These are phyloP conservation scores for Mycena sp. DNA, from an alignment of 1,284 basidiomycete genomes.

Conservation along the genomic window DNA sequence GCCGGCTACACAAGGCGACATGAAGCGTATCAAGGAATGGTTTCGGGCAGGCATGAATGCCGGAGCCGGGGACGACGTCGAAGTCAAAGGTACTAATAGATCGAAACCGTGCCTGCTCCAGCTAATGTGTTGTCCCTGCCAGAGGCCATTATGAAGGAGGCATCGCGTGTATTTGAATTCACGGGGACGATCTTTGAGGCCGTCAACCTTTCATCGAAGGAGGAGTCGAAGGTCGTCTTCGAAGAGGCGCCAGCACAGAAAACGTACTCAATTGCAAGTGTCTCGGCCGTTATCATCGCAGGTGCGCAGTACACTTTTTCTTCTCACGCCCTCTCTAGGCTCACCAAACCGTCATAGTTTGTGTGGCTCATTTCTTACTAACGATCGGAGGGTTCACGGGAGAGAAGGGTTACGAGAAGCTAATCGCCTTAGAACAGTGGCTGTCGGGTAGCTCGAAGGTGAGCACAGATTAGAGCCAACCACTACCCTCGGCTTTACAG, in stretches of 20 bases:
- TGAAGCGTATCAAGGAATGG: conserved; percentile 83
- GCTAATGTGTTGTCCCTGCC: conserved; percentile 2
- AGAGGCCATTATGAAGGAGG: conserved; percentile 65
- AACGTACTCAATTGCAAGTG: conserved; percentile 24
- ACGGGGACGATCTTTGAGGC: conserved; percentile 73
- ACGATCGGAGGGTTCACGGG: conserved; percentile 35
- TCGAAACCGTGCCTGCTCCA: conserved; percentile 6
- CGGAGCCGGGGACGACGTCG: conserved; percentile 62
- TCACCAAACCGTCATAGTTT: no score
- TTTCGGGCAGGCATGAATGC: conserved; percentile 80
- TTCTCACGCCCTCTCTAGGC: no score
- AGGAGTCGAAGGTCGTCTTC: conserved; percentile 18
- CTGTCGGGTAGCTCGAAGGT: no score
- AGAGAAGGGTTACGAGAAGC: conserved; percentile 33
- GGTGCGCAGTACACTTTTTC: no score
- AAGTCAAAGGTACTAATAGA: conserved; percentile 59
- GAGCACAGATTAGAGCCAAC: no score
- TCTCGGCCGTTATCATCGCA: conserved; percentile 26
- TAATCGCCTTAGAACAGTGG: conserved; percentile 33
- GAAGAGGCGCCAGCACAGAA: conserved; percentile 1
- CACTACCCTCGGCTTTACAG: no score
- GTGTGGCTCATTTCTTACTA: conserved; percentile 33
- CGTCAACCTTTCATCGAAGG: conserved; percentile 44
- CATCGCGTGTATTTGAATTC: conserved; percentile 73
- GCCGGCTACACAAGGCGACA: conserved; percentile 60